These are phyloP conservation scores for Xylaria venustula DNA, from an alignment of 495 filamentous ascomycete species.

Conservation along the genomic window DNA sequence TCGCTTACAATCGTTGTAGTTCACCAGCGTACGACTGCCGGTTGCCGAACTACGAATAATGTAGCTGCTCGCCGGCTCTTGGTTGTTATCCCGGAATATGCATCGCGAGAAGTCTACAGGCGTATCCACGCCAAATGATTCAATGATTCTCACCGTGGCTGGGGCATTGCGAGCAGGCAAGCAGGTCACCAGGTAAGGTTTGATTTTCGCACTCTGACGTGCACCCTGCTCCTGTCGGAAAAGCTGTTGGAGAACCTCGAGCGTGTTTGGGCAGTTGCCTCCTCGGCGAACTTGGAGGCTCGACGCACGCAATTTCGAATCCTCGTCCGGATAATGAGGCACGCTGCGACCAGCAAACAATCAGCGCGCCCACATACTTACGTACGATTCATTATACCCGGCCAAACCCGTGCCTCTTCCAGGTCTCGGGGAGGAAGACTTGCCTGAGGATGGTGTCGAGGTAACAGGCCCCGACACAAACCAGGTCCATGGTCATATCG, in stretches of 20 bases:
- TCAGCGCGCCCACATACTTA: neutral
- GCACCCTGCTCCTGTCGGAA: conserved; percentile 23
- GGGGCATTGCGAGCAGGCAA: conserved; percentile 33
- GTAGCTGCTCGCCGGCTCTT: conserved; percentile 66
- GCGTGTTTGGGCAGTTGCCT: conserved; percentile 69
- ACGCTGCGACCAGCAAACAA: conserved; percentile 46
- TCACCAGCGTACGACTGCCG: conserved; percentile 67
- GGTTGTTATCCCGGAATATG: conserved; percentile 55
- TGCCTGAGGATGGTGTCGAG: conserved; percentile 67
- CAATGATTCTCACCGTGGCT: conserved; percentile 35
- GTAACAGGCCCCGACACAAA: conserved; percentile 65
- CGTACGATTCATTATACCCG: neutral
- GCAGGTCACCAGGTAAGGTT: conserved; percentile 39
- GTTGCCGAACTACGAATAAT: conserved; percentile 61
- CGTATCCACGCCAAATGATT: conserved; percentile 41
- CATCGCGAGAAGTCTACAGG: conserved; percentile 51
- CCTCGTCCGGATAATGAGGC: conserved; percentile 63
- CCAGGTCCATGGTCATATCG: conserved; percentile 39
- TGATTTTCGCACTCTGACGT: conserved; percentile 14
- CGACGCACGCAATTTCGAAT: conserved; percentile 69
- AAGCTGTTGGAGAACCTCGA: conserved; percentile 67
- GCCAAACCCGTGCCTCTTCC: conserved; percentile 20
- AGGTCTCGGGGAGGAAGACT: conserved; percentile 26
- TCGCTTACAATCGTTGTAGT: conserved; percentile 56
- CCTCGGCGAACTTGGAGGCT: conserved; percentile 59